These are phyloP conservation scores for Fusarium pseudocircinatum DNA, from an alignment of 2,329 filamentous ascomycete species.

Conservation along the genomic window DNA sequence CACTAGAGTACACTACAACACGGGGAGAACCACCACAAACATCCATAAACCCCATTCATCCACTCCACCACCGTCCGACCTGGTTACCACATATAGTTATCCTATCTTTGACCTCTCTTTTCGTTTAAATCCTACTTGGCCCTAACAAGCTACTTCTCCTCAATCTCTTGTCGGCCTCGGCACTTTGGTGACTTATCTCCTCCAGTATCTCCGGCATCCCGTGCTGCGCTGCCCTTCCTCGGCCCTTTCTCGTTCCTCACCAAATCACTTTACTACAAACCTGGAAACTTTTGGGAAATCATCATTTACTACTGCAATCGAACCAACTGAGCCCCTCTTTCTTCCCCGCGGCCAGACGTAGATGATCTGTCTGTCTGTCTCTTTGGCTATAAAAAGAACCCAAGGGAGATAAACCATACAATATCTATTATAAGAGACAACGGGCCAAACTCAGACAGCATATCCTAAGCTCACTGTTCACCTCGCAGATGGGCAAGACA, in stretches of 20 bases:
- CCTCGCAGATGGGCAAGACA: constrained; percentile 25
- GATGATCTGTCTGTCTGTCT: not conserved
- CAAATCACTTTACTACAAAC: constrained; percentile 22
- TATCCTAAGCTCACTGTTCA: not conserved
- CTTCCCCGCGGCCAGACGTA: not conserved
- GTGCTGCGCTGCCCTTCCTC: constrained; percentile 36
- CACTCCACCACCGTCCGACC: constrained; percentile 27
- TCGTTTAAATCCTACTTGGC: not conserved
- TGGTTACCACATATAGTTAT: constrained; percentile 22
- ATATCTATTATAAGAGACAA: constrained; percentile 20
- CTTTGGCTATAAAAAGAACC: not conserved
- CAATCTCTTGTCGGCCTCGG: constrained; percentile 9
- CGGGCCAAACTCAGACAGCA: constrained; percentile 11
- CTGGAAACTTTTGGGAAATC: constrained; percentile 9
- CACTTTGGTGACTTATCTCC: constrained; percentile 3
- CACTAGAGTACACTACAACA: not conserved
- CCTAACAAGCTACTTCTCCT: not conserved
- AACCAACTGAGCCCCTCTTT: not conserved
- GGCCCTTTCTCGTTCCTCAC: constrained; percentile 35
- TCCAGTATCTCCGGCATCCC: constrained; percentile 15
- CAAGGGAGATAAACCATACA: not conserved
- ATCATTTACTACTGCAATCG: not conserved
- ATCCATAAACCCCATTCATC: constrained; percentile 8
- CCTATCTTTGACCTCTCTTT: constrained; percentile 15
- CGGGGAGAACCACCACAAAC: constrained; percentile 27